Conservation (phyloP, 1,284 basidiomycete species). For the Cryptococcus floricola region DNA sequence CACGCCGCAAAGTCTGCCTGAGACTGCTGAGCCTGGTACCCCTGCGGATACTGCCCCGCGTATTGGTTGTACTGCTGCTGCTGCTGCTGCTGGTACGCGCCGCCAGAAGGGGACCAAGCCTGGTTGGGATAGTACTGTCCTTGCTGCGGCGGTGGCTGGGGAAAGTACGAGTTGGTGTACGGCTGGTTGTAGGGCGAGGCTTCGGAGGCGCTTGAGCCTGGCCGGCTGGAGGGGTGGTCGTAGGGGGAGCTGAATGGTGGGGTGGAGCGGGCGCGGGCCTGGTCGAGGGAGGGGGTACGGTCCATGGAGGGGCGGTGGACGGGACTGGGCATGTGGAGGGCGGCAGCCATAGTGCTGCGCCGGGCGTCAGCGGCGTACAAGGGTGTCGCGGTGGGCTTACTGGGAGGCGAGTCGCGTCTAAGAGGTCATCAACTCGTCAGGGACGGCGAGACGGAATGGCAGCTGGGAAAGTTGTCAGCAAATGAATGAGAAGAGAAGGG, state of each 20-base stretch:
- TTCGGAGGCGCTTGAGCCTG: constrained; percentile 19
- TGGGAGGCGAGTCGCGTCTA: too few relatives aligned
- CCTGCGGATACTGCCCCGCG: constrained; percentile 4
- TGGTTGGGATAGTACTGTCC: too few relatives aligned
- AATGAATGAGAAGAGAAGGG: too few relatives aligned
- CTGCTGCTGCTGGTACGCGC: too few relatives aligned
- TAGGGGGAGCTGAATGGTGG: constrained; percentile 25
- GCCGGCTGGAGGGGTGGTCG: constrained; percentile 24
- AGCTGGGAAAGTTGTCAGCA: too few relatives aligned
- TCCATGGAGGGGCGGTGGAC: constrained; percentile 44
- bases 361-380: too few relatives aligned
- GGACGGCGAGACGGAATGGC: too few relatives aligned
- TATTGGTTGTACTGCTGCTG: too few relatives aligned
- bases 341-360: constrained; percentile 39
- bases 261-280: constrained; percentile 27
- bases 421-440: too few relatives aligned
- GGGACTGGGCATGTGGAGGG: constrained; percentile 33
- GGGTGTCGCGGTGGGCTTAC: too few relatives aligned
- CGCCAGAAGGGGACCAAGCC: too few relatives aligned
- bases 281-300: constrained; percentile 40
- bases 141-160: constrained; percentile 1
- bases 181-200: constrained; percentile 23
- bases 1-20: constrained; percentile 44
- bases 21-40: constrained; percentile 36
- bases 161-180: constrained; percentile 13